A percentile compares a stretch with the other conserved stretches of the same genome.
phyloP scores from a whole-genome alignment of 495 filamentous ascomycete species.

The Podospora fimiseda region DNA sequence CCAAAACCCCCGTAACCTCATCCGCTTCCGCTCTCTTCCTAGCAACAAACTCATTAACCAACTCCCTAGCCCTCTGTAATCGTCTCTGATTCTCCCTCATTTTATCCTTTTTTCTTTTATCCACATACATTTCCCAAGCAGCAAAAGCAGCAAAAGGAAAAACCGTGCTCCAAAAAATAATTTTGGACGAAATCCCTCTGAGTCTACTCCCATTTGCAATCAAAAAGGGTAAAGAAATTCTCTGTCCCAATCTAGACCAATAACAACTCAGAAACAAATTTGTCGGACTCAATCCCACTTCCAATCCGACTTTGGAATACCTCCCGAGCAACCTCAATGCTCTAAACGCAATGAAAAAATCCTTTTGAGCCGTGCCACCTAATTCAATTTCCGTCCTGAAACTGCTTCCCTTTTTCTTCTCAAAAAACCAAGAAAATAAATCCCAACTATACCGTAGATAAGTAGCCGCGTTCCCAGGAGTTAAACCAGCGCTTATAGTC shows the following conservation, averaged over 20 bases:
- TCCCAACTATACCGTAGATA: constrained; percentile 24
- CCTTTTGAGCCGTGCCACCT: constrained; percentile 9
- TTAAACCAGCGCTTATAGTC: constrained; percentile 19
- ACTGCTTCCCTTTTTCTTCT: no score
- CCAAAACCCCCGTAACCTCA: constrained; percentile 48
- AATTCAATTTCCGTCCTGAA: constrained; percentile 25
- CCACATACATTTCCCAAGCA: constrained; percentile 43
- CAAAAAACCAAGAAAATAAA: constrained; percentile 14
- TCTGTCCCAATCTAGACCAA: constrained; percentile 33
- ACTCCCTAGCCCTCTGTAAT: constrained; percentile 25
- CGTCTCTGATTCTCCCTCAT: constrained; percentile 28
- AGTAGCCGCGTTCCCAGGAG: constrained; percentile 10
- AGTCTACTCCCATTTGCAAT: constrained; percentile 13
- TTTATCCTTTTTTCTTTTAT: constrained; percentile 34
- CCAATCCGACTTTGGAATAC: constrained; percentile 23
- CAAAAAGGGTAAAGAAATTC: constrained; percentile 28
- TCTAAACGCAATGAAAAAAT: constrained; percentile 23
- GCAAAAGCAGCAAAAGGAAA: constrained; percentile 47
- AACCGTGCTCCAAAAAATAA: constrained; percentile 34
- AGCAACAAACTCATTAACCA: constrained; percentile 35
- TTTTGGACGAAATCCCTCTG: constrained; percentile 9
- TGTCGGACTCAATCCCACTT: constrained; percentile 17
- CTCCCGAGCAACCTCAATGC: constrained; percentile 17
- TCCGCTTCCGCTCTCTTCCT: constrained; percentile 42
- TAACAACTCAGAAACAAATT: constrained; percentile 31